Conservation (phyloP, 805 yeast genomes). For the Danielia reshetovae region DNA sequence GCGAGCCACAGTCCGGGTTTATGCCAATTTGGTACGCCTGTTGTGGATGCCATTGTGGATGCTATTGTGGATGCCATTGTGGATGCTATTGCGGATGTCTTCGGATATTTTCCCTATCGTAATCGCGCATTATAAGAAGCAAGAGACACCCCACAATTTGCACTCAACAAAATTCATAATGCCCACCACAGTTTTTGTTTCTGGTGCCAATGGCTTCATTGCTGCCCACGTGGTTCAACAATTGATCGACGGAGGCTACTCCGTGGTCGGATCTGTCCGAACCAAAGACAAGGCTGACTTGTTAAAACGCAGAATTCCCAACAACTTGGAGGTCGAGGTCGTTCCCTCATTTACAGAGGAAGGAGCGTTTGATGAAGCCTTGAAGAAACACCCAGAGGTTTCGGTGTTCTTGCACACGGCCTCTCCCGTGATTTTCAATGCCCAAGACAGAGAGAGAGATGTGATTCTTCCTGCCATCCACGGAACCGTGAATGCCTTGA, state of each 20-base stretch:
- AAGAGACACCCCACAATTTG: too few relatives aligned
- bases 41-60: too few relatives aligned
- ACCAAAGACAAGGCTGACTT: background rate
- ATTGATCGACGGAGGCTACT: constrained; percentile 1
- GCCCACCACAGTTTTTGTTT: constrained; percentile 3
- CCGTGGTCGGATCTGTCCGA: constrained; percentile 3
- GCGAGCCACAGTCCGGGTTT: too few relatives aligned
- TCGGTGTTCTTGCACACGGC: constrained; percentile 58
- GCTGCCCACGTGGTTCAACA: background rate
- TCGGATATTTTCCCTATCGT: too few relatives aligned
- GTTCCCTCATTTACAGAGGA: background rate
- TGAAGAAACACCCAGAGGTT: constrained; percentile 47
- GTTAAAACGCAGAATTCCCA: too few relatives aligned
- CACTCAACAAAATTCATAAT: too few relatives aligned
- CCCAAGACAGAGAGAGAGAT: constrained; percentile 45
- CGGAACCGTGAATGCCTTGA: constrained; percentile 15
- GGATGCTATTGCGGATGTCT: too few relatives aligned
- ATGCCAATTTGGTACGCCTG: too few relatives aligned
- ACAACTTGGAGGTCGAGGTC: constrained; percentile 1
- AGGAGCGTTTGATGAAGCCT: constrained; percentile 34
- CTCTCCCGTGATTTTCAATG: constrained; percentile 49
- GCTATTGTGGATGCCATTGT: too few relatives aligned
- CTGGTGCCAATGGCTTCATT: constrained; percentile 4
- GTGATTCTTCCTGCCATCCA: constrained; percentile 51
- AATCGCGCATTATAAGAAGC: too few relatives aligned